Conservation (phyloP, 148 eudicot species). For the Bassia scoparia region DNA sequence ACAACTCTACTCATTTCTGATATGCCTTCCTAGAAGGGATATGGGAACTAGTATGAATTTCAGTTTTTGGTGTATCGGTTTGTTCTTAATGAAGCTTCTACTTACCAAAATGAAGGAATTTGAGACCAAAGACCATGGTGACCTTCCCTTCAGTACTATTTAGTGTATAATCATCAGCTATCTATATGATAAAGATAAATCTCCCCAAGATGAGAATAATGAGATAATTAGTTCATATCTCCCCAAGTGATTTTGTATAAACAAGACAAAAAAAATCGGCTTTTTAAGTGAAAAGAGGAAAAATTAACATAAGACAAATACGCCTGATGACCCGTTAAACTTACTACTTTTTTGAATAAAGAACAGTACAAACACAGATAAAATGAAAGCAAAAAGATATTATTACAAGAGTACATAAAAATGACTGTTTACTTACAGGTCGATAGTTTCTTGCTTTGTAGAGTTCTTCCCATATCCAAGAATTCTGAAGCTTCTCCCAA, state of each 20-base stretch:
- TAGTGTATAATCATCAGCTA: not conserved
- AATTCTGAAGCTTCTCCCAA: constrained; percentile 64
- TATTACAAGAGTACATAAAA: too few relatives aligned
- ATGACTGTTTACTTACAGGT: constrained; percentile 47
- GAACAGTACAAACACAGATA: not conserved
- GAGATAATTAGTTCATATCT: not conserved
- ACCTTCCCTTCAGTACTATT: constrained; percentile 51
- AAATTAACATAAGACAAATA: not conserved
- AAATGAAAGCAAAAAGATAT: not conserved
- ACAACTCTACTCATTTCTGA: too few relatives aligned
- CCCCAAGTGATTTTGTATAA: not conserved
- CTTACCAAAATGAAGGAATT: not conserved
- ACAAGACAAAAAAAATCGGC: not conserved
- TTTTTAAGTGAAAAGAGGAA: too few relatives aligned
- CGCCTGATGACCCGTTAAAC: not conserved
- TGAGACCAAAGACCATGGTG: constrained; percentile 37
- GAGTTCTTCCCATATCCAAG: constrained; percentile 99
- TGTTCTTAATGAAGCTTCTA: too few relatives aligned
- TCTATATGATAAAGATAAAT: not conserved
- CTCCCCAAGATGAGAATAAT: not conserved
- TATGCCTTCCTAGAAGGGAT: too few relatives aligned
- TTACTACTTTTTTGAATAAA: not conserved
- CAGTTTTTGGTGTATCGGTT: too few relatives aligned
- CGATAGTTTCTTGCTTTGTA: constrained; percentile 72
- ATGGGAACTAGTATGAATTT: too few relatives aligned